These are phyloP conservation scores for Scedosporium boydii DNA, from an alignment of 2,329 filamentous ascomycete genomes.

Conservation along the genomic window DNA sequence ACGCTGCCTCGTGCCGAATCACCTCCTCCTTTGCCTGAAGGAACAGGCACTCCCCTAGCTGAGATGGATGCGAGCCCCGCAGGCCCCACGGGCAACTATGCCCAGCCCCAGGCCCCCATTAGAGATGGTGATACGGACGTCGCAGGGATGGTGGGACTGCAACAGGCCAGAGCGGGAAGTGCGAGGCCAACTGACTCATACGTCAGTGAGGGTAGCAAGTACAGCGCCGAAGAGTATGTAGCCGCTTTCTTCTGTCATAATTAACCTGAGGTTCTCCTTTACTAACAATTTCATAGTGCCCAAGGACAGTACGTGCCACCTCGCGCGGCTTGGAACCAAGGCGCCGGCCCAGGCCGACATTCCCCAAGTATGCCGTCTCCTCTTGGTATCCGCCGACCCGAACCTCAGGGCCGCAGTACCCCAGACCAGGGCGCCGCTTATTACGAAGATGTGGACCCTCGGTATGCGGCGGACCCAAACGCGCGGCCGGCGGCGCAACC, in stretches of 20 bases:
- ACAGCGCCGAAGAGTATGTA: constrained; percentile 65
- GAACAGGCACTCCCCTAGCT: constrained; percentile 24
- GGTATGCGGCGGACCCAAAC: constrained; percentile 47
- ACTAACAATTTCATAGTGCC: constrained; percentile 23
- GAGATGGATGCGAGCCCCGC: constrained; percentile 68
- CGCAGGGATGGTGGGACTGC: constrained; percentile 62
- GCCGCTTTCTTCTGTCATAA: background rate
- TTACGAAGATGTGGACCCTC: constrained; percentile 89
- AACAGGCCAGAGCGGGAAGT: constrained; percentile 38
- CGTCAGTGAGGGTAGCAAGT: constrained; percentile 60
- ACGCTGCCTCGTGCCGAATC: constrained; percentile 51
- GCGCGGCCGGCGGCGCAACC: constrained; percentile 22
- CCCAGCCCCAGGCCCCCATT: constrained; percentile 18
- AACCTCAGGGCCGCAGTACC: constrained; percentile 21
- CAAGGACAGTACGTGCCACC: constrained; percentile 46
- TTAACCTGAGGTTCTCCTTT: constrained; percentile 9
- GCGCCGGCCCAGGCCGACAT: constrained; percentile 29
- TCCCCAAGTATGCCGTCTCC: constrained; percentile 38
- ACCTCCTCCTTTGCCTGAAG: constrained; percentile 48
- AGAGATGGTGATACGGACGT: constrained; percentile 63
- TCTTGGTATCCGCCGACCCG: constrained; percentile 14
- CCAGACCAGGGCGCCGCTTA: constrained; percentile 43
- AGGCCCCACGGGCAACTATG: constrained; percentile 14
- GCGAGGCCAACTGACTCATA: constrained; percentile 29
- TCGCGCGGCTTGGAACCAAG: constrained; percentile 45